Evolutionary conservation across 176 grass and related monocot genomes (phyloP).

Genomic region (Metroxylon sagu): DNA sequence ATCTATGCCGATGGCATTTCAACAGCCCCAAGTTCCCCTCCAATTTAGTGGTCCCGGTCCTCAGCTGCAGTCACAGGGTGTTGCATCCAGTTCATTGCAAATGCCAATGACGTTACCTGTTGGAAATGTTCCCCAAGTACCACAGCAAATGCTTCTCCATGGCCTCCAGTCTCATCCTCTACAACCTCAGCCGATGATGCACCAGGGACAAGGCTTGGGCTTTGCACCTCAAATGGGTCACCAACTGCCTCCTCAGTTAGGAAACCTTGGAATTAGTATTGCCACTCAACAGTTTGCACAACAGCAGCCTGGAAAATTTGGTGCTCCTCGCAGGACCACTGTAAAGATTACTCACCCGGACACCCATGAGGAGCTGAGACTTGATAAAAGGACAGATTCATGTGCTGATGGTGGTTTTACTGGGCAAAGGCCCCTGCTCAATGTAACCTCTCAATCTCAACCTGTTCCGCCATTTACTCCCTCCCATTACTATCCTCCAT

Average conservation of each 20-base stretch:
- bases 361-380: constrained; percentile 74
- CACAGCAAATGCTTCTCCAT: constrained; percentile 50
- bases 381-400: constrained; percentile 35
- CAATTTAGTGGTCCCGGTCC: constrained; percentile 43
- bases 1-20: constrained; percentile 18
- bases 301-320: constrained; percentile 40
- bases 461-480: constrained; percentile 27
- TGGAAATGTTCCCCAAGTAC: constrained; percentile 48
- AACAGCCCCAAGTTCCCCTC: constrained; percentile 45
- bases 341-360: constrained; percentile 83
- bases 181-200: constrained; percentile 60
- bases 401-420: constrained; percentile 16
- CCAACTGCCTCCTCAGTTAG: constrained; percentile 44
- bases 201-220: constrained; percentile 63
- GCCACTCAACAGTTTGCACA: constrained; percentile 34
- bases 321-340: constrained; percentile 37
- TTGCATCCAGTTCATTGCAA: constrained; percentile 58
- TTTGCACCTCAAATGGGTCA: constrained; percentile 33
- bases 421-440: constrained; percentile 39
- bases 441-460: constrained; percentile 34
- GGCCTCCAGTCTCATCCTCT: constrained; percentile 41
- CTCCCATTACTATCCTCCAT: constrained; percentile 24
- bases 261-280: constrained; percentile 39
- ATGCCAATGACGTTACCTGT: constrained; percentile 59
- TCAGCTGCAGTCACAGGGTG: constrained; percentile 48